Percentiles rank a stretch among this genome's conserved stretches.
phyloP scores from a whole-genome alignment of 495 filamentous ascomycete species.

The Cenococcum geophilum region DNA sequence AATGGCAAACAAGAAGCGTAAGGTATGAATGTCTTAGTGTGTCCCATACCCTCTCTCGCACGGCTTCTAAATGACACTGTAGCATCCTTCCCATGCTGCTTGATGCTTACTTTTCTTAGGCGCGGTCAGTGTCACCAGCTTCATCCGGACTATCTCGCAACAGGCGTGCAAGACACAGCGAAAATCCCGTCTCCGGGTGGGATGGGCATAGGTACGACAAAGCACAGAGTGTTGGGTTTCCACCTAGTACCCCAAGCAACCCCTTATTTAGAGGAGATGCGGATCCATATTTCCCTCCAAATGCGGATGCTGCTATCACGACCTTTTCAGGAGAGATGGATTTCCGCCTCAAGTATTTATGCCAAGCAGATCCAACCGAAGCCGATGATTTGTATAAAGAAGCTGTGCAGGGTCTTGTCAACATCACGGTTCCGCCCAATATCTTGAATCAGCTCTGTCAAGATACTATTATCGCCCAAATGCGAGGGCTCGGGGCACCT shows the following conservation, averaged over 20 bases:
- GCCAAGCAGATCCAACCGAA: neutral
- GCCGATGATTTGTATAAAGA: constrained; percentile 11
- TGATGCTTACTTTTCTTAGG: neutral
- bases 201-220: too few species aligned
- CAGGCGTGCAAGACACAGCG: neutral
- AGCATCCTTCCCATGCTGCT: too few species aligned
- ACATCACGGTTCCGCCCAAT: constrained; percentile 19
- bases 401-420: constrained; percentile 16
- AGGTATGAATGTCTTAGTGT: too few species aligned
- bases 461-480: constrained; percentile 11
- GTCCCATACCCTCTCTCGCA: too few species aligned
- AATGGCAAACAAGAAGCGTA: too few species aligned
- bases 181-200: neutral
- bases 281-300: neutral
- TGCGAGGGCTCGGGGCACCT: constrained; percentile 8
- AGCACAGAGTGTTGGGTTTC: neutral
- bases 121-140: neutral
- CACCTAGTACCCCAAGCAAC: neutral
- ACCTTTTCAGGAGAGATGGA: neutral
- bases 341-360: constrained; percentile 12
- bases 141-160: neutral
- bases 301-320: neutral
- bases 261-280: neutral
- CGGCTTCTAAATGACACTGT: too few species aligned
- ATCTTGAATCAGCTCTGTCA: constrained; percentile 14